Evolutionary conservation across 345 rosid genomes (phyloP).

Genomic region (Rhodomyrtus tomentosa): DNA sequence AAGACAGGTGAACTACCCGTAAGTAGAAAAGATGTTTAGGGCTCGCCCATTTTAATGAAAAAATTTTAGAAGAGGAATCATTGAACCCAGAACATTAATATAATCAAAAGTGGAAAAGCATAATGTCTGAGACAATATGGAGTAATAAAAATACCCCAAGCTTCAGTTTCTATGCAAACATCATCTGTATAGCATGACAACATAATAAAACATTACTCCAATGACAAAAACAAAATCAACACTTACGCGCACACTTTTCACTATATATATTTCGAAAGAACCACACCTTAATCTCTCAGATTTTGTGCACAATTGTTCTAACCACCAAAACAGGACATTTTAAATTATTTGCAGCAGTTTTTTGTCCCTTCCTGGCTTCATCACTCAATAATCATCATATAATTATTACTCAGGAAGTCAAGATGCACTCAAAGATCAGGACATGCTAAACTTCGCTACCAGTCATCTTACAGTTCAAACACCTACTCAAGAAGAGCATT

Average conservation of each 20-base stretch:
- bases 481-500: not conserved
- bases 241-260: not conserved
- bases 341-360: not conserved
- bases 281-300: not conserved
- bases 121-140: not conserved
- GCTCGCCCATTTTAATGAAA: not conserved
- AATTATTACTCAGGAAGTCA: not conserved
- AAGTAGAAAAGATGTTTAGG: not conserved
- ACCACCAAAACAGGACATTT: not conserved
- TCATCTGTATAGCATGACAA: not conserved
- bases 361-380: not conserved
- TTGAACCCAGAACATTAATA: not conserved
- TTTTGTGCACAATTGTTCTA: not conserved
- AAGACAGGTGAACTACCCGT: not conserved
- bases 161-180: not conserved
- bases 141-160: not conserved
- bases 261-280: not conserved
- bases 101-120: not conserved
- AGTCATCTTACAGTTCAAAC: not conserved
- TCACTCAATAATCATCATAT: not conserved
- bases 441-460: not conserved
- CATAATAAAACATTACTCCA: not conserved
- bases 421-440: not conserved
- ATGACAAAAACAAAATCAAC: not conserved
- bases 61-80: not conserved